A percentile compares a stretch with the other conserved stretches of the same genome.
phyloP scores from a whole-genome alignment of 2,329 filamentous ascomycete species.

The Verticillium zaregamsianum region DNA sequence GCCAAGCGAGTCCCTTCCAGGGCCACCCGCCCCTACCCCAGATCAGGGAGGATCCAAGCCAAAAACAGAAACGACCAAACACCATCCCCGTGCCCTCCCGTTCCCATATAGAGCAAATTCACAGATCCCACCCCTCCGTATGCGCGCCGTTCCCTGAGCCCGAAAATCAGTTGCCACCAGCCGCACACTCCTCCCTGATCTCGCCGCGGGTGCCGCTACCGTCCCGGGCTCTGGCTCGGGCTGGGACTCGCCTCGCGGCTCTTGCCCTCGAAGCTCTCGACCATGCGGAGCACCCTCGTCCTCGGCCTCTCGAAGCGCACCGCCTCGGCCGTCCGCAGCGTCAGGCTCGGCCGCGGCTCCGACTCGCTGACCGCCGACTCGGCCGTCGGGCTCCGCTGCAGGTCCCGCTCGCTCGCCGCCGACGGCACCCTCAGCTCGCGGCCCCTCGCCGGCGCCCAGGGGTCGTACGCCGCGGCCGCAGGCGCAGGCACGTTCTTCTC shows the following conservation, averaged over 20 bases:
- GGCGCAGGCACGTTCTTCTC: no score
- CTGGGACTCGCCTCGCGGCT: slow-evolving; percentile 28
- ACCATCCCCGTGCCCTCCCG: not conserved
- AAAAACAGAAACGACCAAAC: not conserved
- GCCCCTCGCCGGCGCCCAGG: not conserved
- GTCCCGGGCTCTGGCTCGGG: not conserved
- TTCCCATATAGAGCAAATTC: not conserved
- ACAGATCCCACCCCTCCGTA: not conserved
- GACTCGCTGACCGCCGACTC: slow-evolving; percentile 22
- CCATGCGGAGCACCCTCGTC: slow-evolving; percentile 50
- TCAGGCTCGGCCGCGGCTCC: slow-evolving; percentile 24
- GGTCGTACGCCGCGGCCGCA: not conserved
- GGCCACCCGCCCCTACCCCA: no score
- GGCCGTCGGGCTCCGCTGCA: slow-evolving; percentile 3
- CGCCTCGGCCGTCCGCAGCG: slow-evolving; percentile 42
- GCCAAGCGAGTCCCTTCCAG: not conserved
- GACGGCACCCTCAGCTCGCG: slow-evolving; percentile 6
- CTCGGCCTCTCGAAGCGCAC: slow-evolving; percentile 36
- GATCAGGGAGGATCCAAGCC: not conserved
- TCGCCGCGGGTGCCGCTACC: not conserved
- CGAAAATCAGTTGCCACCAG: not conserved
- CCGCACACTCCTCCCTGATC: not conserved
- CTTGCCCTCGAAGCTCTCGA: slow-evolving; percentile 48
- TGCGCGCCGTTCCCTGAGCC: not conserved
- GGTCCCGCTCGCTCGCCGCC: slow-evolving; percentile 4